These are phyloP conservation scores for Cystofilobasidium bisporidii DNA, from an alignment of 768 basidiomycete genomes.

Conservation along the genomic window DNA sequence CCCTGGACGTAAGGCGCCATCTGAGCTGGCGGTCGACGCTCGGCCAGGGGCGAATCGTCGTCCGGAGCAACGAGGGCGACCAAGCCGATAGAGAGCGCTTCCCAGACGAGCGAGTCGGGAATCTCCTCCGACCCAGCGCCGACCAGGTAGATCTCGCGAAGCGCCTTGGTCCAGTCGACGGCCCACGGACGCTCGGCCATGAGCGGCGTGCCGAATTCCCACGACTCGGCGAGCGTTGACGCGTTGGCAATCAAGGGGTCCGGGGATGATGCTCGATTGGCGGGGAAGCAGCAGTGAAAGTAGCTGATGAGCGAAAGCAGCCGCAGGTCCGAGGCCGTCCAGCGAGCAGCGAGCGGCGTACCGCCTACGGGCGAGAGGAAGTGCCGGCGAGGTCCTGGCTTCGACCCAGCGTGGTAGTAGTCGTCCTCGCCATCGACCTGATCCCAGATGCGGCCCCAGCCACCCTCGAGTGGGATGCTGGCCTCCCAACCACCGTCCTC, in stretches of 20 bases:
- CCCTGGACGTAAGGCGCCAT: slow-evolving; percentile 51
- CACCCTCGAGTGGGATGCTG: slow-evolving; percentile 24
- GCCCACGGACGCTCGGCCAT: slow-evolving; percentile 63
- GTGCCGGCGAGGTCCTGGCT: neutral
- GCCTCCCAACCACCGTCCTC: slow-evolving; percentile 25
- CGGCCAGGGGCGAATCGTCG: slow-evolving; percentile 10
- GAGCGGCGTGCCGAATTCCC: slow-evolving; percentile 63
- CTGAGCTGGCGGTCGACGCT: slow-evolving; percentile 18
- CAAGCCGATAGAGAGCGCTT: slow-evolving; percentile 70
- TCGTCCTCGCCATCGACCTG: slow-evolving; percentile 1
- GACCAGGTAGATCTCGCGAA: slow-evolving; percentile 57
- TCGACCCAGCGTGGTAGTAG: neutral
- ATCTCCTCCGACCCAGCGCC: slow-evolving; percentile 76
- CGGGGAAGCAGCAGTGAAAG: slow-evolving; percentile 48
- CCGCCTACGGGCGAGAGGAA: slow-evolving; percentile 47
- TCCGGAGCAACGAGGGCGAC: slow-evolving; percentile 39
- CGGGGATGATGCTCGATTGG: neutral
- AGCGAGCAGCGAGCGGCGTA: slow-evolving; percentile 44
- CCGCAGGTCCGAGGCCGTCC: slow-evolving; percentile 61
- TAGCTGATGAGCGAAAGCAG: slow-evolving; percentile 64
- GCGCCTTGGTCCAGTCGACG: slow-evolving; percentile 50
- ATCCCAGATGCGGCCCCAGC: slow-evolving; percentile 21
- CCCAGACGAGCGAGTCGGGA: slow-evolving; percentile 52
- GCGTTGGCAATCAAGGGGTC: neutral
- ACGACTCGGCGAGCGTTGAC: slow-evolving; percentile 44